These are phyloP conservation scores for Lepidium aucheri DNA, from an alignment of 345 rosid species.

Conservation along the genomic window DNA sequence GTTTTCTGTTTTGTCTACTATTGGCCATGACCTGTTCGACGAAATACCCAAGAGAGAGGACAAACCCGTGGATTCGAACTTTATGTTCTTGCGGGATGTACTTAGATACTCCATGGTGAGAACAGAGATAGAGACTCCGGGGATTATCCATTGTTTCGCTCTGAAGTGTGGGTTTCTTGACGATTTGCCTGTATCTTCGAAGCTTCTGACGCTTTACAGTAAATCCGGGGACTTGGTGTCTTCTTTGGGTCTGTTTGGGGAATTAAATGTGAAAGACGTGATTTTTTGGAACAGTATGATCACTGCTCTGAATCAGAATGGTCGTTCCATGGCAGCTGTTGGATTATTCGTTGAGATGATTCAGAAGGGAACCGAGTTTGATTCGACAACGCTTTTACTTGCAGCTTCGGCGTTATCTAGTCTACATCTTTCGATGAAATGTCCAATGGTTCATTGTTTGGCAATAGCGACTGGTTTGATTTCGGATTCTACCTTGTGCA, in stretches of 20 bases:
- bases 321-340: constrained; percentile 24
- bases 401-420: constrained; percentile 28
- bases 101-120: constrained; percentile 26
- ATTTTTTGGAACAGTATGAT: constrained; percentile 58
- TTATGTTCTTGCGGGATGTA: constrained; percentile 21
- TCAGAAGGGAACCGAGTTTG: constrained; percentile 33
- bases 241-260: constrained; percentile 36
- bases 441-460: constrained; percentile 36
- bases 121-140: constrained; percentile 9
- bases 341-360: constrained; percentile 36
- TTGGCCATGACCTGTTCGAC: constrained; percentile 29
- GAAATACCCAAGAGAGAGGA: constrained; percentile 34
- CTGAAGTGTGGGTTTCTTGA: constrained; percentile 46
- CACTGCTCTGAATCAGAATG: constrained; percentile 40
- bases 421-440: constrained; percentile 20
- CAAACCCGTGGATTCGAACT: background rate
- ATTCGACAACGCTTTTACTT: constrained; percentile 50
- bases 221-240: constrained; percentile 28
- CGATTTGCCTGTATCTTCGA: constrained; percentile 37
- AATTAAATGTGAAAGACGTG: constrained; percentile 35
- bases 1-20: background rate
- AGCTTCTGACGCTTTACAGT: constrained; percentile 44
- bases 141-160: constrained; percentile 42
- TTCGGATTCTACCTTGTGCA: constrained; percentile 35
- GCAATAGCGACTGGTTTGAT: constrained; percentile 38